Base-by-base conservation (phyloP, 2,329 filamentous ascomycete species). In the Xylariaceae sp. region DNA sequence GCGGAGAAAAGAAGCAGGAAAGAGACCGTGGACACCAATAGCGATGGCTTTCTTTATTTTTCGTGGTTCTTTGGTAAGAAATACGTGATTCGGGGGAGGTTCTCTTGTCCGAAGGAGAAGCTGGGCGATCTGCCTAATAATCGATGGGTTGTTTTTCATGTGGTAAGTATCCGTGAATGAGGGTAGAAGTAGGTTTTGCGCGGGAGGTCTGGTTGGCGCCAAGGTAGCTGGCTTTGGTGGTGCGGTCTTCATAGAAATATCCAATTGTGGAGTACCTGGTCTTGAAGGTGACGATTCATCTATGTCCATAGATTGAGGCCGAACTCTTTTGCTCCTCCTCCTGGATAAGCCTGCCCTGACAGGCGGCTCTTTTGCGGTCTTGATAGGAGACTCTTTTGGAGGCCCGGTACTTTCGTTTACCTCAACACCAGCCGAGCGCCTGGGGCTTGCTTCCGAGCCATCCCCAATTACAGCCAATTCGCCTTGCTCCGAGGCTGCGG, bases 1-100 rank as follows among this genome's bases (percentile, higher is more conserved):
- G n/a, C 95, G 88, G 37, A 99, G 81, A 42, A 96, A 84, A 0
- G 89, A 85, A 0, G 91, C 91, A 1, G 95, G 95, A 63, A 98
- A 97, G 57, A 96, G 89, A 0, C 95, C 95, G 72, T 99, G 95
- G 1, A 99, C 86, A 40, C 95, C 95, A 63, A 99, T 96, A 1
- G 93, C 92, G 4, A 99, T 81, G 12, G 95, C 95, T 63, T 89
- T 95, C 68, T 86, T 91, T 45, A 98, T 86, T 62, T 83, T 89
- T 1, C 86, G 89, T 0, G 85, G 80, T 7, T 89, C 84, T 44
- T 86, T 86, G 6, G 85, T 76, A 29, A 91, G 82, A 63, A 86
- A 88, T 4, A 97, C 85, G 70, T 97, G 90, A 48, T 84, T 87
- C 16, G 81, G 80, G 2, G 84, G 79, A 7, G 80, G 72, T 48